Evolutionary conservation across 2,329 filamentous ascomycete genomes (phyloP), one percentile per base, ranked within the genome.

Genomic region (Lomentospora prolificans): DNA sequence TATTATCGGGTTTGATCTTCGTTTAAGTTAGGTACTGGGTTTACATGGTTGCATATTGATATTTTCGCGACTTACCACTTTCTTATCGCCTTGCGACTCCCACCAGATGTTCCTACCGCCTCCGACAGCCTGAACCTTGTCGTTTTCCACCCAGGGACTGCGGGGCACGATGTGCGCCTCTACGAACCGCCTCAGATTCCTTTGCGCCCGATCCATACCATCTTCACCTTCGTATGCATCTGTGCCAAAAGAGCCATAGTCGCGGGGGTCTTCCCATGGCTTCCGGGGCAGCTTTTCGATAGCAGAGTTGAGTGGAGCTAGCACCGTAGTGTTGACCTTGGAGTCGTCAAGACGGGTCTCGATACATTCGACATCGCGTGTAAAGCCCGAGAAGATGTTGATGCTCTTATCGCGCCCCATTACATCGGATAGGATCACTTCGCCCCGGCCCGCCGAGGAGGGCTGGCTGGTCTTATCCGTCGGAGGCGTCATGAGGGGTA

Each of bases 241-340:
- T 1, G 78, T 75, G 0, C 89, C 90, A 3, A 87, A 72, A 1
- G 69, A 69, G 3, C 76, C 72, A 67, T 94, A 92, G 61, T 96
- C 90, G 54, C 78, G 70, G 0, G 87, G 81, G 60, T 91, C 75
- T 63, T 87, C 89, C 89, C 89, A 95, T 0, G 91, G 91, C 69
- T 96, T 97, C 54, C 86, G 78, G 1, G 90, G 88, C 24, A 97
- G 74, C 1, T 71, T 74, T 61, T 87, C 86, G 64, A 99, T 82
- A 3, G 85, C 90, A 17, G 80, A 83, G 75, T 99, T 97, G 55
- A 88, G 74, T 0, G 94, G 94, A 4, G 91, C 92, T 2, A 97
- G 81, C 24, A 97, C 84, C 2, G 90, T 96, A 14, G 88, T 88
- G 67, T 92, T 91, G 57, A 78, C 70, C 1, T 72, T 66, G 0